phyloP scores from a whole-genome alignment of 257 asterid species.

The Solanum rostratum region DNA sequence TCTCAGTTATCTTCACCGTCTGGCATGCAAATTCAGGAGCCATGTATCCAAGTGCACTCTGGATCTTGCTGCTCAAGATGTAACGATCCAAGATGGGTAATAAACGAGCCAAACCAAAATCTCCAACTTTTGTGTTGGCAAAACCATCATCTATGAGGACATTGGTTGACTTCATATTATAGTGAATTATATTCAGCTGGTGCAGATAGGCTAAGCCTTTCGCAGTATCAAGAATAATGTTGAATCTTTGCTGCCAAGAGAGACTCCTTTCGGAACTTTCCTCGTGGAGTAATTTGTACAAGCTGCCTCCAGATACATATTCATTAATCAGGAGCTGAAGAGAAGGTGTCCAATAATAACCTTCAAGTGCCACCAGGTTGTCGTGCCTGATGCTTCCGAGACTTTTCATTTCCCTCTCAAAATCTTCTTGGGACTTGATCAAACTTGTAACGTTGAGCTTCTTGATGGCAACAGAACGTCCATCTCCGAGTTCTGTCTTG shows the following conservation, averaged over 20 bases:
- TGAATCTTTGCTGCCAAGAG: constrained; percentile 63
- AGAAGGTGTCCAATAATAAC: constrained; percentile 81
- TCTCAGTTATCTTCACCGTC: constrained; percentile 71
- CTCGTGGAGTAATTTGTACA: constrained; percentile 59
- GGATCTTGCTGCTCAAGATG: constrained; percentile 69
- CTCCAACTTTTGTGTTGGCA: constrained; percentile 65
- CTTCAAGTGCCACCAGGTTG: constrained; percentile 57
- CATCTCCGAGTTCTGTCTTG: constrained; percentile 42
- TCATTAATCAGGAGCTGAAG: constrained; percentile 65
- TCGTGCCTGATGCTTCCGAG: constrained; percentile 50
- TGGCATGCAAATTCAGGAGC: constrained; percentile 86
- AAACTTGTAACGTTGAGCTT: constrained; percentile 63
- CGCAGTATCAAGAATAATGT: constrained; percentile 48
- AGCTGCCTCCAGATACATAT: constrained; percentile 38
- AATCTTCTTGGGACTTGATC: constrained; percentile 67
- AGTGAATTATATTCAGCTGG: constrained; percentile 48
- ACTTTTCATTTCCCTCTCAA: constrained; percentile 54
- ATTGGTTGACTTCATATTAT: constrained; percentile 60
- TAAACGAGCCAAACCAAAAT: constrained; percentile 61
- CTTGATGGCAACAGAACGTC: constrained; percentile 65
- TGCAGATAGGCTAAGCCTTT: constrained; percentile 67
- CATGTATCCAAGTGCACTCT: constrained; percentile 84
- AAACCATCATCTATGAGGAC: constrained; percentile 29
- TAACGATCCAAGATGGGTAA: constrained; percentile 55
- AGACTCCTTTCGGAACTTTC: constrained; percentile 17